Conservation (phyloP, 176 grass and related monocot species). For the Musa schizocarpa region DNA sequence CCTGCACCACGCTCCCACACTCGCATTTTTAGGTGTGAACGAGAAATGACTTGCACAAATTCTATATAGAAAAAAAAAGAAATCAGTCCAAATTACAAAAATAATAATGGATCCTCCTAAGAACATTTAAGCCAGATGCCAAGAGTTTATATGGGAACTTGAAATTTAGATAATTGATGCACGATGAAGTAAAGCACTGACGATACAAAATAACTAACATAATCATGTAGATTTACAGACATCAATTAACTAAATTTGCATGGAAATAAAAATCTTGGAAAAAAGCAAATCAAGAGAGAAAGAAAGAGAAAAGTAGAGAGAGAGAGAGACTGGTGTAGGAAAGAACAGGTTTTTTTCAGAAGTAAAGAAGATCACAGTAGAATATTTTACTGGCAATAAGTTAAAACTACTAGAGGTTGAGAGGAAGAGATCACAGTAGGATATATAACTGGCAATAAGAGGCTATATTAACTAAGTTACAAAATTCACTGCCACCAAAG, state of each 20-base stretch:
- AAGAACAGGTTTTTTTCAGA: no score
- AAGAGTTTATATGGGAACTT: not conserved
- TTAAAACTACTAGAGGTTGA: not conserved
- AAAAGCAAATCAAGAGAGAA: not conserved
- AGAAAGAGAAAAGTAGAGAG: not conserved
- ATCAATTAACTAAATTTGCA: not conserved
- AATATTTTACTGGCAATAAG: no score
- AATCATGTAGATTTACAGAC: not conserved
- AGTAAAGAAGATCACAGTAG: no score
- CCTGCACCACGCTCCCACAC: constrained; percentile 98
- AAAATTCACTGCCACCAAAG: not conserved
- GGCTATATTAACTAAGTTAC: not conserved
- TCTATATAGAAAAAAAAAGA: constrained; percentile 39
- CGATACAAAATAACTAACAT: not conserved
- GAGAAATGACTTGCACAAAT: constrained; percentile 82
- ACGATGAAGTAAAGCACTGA: not conserved
- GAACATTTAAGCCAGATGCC: not conserved
- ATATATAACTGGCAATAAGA: not conserved
- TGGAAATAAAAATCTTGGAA: not conserved
- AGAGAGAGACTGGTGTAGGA: no score
- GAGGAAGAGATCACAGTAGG: not conserved
- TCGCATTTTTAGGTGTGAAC: constrained; percentile 93
- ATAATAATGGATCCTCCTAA: constrained; percentile 5
- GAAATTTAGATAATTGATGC: not conserved
- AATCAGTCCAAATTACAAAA: not conserved